These are phyloP conservation scores for Colletotrichum agaves DNA, from an alignment of 2,329 filamentous ascomycete species.

Conservation along the genomic window DNA sequence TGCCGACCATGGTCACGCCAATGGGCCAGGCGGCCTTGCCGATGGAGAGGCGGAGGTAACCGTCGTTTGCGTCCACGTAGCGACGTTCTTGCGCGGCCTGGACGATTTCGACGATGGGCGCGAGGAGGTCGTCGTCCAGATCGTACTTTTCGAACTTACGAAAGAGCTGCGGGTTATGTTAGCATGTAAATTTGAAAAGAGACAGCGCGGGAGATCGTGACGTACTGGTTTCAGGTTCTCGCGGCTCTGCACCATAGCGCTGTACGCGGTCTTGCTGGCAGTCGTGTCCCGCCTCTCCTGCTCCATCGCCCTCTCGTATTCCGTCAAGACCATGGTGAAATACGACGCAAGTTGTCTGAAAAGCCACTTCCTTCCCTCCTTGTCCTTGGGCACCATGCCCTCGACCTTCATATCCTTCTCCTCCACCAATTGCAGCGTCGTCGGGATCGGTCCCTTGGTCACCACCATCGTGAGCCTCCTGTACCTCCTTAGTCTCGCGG, in stretches of 20 bases:
- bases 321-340: conserved; percentile 93
- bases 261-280: conserved; percentile 83
- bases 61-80: conserved; percentile 97
- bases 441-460: conserved; percentile 85
- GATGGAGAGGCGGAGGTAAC: conserved; percentile 91
- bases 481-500: conserved; percentile 76
- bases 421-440: conserved; percentile 80
- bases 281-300: conserved; percentile 72
- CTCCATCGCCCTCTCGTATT: conserved; percentile 85
- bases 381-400: conserved; percentile 69
- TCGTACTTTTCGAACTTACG: conserved; percentile 86
- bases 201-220: conserved; percentile 22
- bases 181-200: not conserved
- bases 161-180: conserved; percentile 69
- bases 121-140: conserved; percentile 80
- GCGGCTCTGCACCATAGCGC: conserved; percentile 86
- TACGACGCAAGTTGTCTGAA: conserved; percentile 92
- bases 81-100: conserved; percentile 87
- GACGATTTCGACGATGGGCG: conserved; percentile 91
- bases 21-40: conserved; percentile 99
- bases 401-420: conserved; percentile 91
- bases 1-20: conserved; percentile 99
- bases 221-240: conserved; percentile 84
- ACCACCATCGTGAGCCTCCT: conserved; percentile 70
- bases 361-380: conserved; percentile 74